phyloP scores from a whole-genome alignment of 805 yeast species.

The Clavispora vitiphila region DNA sequence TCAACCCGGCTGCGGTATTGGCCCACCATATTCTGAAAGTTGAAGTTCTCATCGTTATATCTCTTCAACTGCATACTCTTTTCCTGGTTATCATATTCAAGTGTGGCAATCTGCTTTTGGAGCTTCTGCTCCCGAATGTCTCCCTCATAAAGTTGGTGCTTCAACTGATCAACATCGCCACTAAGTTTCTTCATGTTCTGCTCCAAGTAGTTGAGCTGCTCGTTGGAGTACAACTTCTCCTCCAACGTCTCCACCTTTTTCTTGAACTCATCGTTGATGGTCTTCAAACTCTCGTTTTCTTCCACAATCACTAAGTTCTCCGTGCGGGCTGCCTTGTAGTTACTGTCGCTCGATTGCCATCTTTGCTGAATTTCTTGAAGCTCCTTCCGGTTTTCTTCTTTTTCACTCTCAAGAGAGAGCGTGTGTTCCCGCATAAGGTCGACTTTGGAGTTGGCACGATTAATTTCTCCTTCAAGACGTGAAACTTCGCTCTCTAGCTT shows the following conservation, averaged over 20 bases:
- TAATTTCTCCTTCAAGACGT: slow-evolving; percentile 21
- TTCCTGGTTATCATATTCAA: slow-evolving; percentile 46
- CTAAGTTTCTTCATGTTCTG: slow-evolving; percentile 51
- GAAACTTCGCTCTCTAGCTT: slow-evolving; percentile 27
- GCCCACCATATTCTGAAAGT: slow-evolving; percentile 47
- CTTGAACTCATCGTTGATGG: slow-evolving; percentile 48
- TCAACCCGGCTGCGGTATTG: slow-evolving; percentile 36
- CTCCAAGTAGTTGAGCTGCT: slow-evolving; percentile 60
- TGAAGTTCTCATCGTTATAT: slow-evolving; percentile 56
- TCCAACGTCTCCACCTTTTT: slow-evolving; percentile 43
- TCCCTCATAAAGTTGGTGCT: slow-evolving; percentile 46
- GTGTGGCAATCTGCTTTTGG: slow-evolving; percentile 50
- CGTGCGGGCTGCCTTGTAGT: slow-evolving; percentile 37
- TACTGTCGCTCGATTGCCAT: slow-evolving; percentile 24
- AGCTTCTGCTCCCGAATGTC: slow-evolving; percentile 45
- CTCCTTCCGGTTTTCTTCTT: slow-evolving; percentile 30
- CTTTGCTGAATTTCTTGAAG: slow-evolving; percentile 21
- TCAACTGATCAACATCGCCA: slow-evolving; percentile 42
- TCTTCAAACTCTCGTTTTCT: slow-evolving; percentile 62
- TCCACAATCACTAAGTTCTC: slow-evolving; percentile 55
- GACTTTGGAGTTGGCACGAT: slow-evolving; percentile 24
- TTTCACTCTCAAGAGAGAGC: slow-evolving; percentile 28
- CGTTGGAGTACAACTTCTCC: slow-evolving; percentile 42
- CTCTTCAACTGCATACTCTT: slow-evolving; percentile 46
- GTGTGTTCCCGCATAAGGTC: slow-evolving; percentile 30